Evolutionary conservation across 2,329 filamentous ascomycete genomes (phyloP).

Genomic region (Pseudocercospora ulei): DNA sequence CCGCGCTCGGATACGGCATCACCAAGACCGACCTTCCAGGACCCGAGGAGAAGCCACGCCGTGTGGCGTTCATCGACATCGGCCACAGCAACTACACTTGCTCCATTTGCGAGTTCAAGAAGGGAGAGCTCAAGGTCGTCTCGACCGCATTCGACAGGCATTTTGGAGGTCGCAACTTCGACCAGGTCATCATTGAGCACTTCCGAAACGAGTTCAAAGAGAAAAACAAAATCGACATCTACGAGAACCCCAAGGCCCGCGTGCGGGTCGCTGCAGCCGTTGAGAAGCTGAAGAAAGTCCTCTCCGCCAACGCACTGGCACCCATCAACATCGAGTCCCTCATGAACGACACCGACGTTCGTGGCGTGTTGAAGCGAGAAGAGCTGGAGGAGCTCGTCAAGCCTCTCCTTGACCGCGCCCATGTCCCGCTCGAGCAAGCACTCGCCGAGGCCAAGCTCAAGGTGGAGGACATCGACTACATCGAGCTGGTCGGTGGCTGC

Average conservation of each 20-base stretch:
- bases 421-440: conserved; percentile 73
- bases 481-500: conserved; percentile 91
- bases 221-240: conserved; percentile 92
- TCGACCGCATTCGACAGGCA: conserved; percentile 86
- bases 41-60: conserved; percentile 80
- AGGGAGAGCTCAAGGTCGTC: conserved; percentile 92
- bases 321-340: conserved; percentile 95
- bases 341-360: conserved; percentile 95
- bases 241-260: conserved; percentile 77
- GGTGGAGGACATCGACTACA: conserved; percentile 79
- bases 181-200: conserved; percentile 88
- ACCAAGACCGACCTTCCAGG: conserved; percentile 88
- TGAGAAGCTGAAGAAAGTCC: conserved; percentile 96
- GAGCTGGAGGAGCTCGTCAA: conserved; percentile 86
- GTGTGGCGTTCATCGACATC: conserved; percentile 87
- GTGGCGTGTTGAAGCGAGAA: conserved; percentile 78
- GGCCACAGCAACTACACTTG: conserved; percentile 93
- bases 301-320: conserved; percentile 87
- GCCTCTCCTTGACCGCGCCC: conserved; percentile 66
- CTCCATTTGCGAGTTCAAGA: conserved; percentile 91
- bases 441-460: conserved; percentile 87
- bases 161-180: conserved; percentile 95
- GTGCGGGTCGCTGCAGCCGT: conserved; percentile 78
- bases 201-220: conserved; percentile 92
- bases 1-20: conserved; percentile 92